These are phyloP conservation scores for Entomophthora muscae DNA, from an alignment of 371 early-diverging fungal genomes.

Conservation along the genomic window DNA sequence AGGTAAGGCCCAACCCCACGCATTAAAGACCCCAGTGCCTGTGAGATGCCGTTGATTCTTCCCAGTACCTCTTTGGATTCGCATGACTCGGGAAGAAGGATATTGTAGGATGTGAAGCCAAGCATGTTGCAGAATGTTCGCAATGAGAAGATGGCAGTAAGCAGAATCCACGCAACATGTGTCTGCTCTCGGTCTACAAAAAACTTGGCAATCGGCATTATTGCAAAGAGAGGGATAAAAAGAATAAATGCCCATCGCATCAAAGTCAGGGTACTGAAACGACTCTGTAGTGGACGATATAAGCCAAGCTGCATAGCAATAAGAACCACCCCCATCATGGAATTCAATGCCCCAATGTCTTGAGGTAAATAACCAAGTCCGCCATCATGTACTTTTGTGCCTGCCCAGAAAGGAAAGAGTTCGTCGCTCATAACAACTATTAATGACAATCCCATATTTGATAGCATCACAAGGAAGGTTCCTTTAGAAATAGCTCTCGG, in stretches of 20 bases:
- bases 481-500: too few relatives aligned
- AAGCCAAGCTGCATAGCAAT: constrained; percentile 28
- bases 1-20: constrained; percentile 46
- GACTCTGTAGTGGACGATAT: constrained; percentile 27
- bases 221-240: constrained; percentile 21
- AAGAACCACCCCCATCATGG: constrained; percentile 28
- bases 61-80: constrained; percentile 28
- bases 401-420: constrained; percentile 41
- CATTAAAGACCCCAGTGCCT: constrained; percentile 34
- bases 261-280: constrained; percentile 23
- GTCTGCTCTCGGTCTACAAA: constrained; percentile 8
- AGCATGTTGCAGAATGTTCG: constrained; percentile 28
- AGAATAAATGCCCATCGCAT: constrained; percentile 24
- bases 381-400: constrained; percentile 25
- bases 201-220: constrained; percentile 19
- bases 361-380: constrained; percentile 34
- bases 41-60: constrained; percentile 45
- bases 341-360: constrained; percentile 35
- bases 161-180: constrained; percentile 14
- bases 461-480: not conserved
- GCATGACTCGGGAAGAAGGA: too few relatives aligned
- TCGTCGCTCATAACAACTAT: constrained; percentile 58
- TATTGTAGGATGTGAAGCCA: constrained; percentile 35
- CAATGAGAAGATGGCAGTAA: constrained; percentile 20
- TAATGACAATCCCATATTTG: constrained; percentile 25